These are phyloP conservation scores for Ophiostoma sp. DNA, from an alignment of 2,329 filamentous ascomycete genomes.

Conservation along the genomic window DNA sequence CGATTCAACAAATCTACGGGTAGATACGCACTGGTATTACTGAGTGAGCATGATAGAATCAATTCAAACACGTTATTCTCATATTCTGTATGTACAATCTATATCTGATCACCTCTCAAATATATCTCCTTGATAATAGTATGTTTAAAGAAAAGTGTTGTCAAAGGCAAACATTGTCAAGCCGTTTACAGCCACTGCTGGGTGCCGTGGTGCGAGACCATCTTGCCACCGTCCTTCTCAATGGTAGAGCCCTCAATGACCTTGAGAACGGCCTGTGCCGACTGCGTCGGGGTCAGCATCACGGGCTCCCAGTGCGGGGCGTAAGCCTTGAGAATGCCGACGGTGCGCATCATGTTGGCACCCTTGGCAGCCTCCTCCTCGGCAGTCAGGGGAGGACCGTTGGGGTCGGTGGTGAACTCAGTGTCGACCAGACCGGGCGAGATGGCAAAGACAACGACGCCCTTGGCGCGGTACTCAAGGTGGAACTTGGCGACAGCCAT, in stretches of 20 bases:
- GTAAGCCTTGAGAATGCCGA: constrained; percentile 39
- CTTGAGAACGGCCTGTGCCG: constrained; percentile 38
- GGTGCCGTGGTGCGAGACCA: constrained; percentile 55
- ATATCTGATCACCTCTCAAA: neutral
- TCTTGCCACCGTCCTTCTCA: constrained; percentile 50
- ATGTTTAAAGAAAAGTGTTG: neutral
- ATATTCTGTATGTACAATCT: neutral
- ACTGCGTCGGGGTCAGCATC: constrained; percentile 40
- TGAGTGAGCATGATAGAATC: no score
- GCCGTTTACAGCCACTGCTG: constrained; percentile 51
- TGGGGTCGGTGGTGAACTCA: constrained; percentile 30
- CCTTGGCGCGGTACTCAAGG: constrained; percentile 50
- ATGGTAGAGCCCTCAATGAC: constrained; percentile 44
- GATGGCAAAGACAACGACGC: constrained; percentile 53
- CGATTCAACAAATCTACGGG: neutral
- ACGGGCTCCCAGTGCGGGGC: constrained; percentile 43
- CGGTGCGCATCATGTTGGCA: constrained; percentile 31
- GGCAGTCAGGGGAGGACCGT: constrained; percentile 30
- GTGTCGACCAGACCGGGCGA: constrained; percentile 54
- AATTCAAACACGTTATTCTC: neutral
- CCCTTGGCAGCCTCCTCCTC: constrained; percentile 34
- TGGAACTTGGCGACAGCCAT: constrained; percentile 54
- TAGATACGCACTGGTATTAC: no score
- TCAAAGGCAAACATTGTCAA: neutral
- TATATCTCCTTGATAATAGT: no score